phyloP scores from a whole-genome alignment of 768 basidiomycete species.

The Tephrocybe sp. region DNA sequence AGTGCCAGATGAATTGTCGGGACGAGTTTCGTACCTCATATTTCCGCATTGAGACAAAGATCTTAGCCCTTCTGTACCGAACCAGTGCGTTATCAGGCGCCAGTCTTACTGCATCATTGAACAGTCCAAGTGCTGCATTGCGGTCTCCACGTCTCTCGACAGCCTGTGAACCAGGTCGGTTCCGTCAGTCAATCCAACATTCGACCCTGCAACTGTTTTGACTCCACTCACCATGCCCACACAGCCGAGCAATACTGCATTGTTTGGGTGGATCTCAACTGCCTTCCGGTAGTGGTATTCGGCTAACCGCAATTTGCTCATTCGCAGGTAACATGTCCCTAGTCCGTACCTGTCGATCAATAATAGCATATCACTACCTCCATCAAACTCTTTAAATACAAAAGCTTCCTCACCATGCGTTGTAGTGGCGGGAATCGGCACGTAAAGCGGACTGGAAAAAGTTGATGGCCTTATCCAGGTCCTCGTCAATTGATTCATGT shows the following conservation, averaged over 20 bases:
- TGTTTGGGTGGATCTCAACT: conserved; percentile 88
- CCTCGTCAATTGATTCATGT: conserved; percentile 96
- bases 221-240: conserved; percentile 84
- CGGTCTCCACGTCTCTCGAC: conserved; percentile 84
- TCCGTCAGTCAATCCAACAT: conserved; percentile 19
- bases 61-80: conserved; percentile 91
- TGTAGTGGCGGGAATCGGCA: conserved; percentile 92
- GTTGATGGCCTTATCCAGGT: conserved; percentile 86
- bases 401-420: conserved; percentile 80
- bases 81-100: conserved; percentile 91
- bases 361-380: conserved; percentile 22
- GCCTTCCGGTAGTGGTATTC: conserved; percentile 97
- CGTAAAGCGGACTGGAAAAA: conserved; percentile 93
- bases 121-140: conserved; percentile 72
- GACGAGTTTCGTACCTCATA: conserved; percentile 63
- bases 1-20: conserved; percentile 5
- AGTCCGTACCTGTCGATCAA: conserved; percentile 85
- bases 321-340: conserved; percentile 93
- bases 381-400: conserved; percentile 15
- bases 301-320: conserved; percentile 89
- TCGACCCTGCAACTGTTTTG: conserved; percentile 13
- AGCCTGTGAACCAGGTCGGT: conserved; percentile 52
- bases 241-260: conserved; percentile 94
- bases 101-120: conserved; percentile 76
- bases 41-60: conserved; percentile 80